Evolutionary conservation across 2,329 filamentous ascomycete genomes (phyloP).

Genomic region (Diaporthe capsici): DNA sequence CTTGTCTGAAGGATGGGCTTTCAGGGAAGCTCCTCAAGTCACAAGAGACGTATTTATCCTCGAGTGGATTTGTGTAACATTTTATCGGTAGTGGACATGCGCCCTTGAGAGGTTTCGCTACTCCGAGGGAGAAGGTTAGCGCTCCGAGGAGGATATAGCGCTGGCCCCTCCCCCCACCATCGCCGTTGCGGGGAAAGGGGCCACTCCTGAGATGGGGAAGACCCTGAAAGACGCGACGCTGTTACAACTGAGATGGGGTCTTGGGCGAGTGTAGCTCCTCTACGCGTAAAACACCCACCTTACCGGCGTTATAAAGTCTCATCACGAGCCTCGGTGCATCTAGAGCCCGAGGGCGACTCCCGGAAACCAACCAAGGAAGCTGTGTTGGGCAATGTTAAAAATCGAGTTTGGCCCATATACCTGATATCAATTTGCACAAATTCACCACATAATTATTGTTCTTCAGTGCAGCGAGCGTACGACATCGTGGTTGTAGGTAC

Average conservation of each 20-base stretch:
- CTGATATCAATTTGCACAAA: not conserved
- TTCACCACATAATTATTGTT: not conserved
- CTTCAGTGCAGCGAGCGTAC: not conserved
- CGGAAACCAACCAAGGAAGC: not conserved
- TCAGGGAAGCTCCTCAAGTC: not conserved
- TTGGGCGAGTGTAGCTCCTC: not conserved
- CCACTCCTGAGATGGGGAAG: not conserved
- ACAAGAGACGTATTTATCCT: conserved; percentile 8
- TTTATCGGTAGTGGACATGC: not conserved
- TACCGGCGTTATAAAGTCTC: conserved; percentile 12
- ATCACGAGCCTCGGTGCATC: conserved; percentile 3
- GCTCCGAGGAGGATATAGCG: conserved; percentile 18
- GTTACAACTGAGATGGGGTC: not conserved
- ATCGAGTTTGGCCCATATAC: not conserved
- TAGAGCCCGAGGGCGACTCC: not conserved
- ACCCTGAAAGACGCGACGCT: conserved; percentile 15
- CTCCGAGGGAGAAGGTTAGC: conserved; percentile 7
- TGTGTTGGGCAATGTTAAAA: not conserved
- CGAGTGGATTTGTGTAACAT: not conserved
- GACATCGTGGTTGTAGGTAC: not conserved
- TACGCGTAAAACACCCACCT: not conserved
- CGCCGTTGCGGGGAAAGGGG: conserved; percentile 21
- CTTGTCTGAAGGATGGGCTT: too few relatives aligned
- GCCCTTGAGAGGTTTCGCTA: not conserved
- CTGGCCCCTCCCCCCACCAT: conserved; percentile 15